Evolutionary conservation across 2,329 filamentous ascomycete genomes (phyloP), one percentile per base, ranked within the genome.

Genomic region (Xylaria digitata): DNA sequence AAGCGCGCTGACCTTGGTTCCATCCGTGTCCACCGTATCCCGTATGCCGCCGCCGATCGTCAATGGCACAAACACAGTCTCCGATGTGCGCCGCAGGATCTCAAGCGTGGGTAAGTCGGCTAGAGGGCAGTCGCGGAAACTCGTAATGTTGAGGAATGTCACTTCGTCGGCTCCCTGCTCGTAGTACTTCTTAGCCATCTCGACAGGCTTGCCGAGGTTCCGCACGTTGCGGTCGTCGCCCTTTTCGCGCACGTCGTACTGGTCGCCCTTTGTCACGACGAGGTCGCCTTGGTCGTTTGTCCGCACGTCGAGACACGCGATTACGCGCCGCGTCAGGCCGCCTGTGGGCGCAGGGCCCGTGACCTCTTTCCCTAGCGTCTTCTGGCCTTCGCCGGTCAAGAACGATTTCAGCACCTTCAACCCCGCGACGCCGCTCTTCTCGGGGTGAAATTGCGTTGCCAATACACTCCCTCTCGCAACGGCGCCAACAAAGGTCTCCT

Each of bases 171-270:
- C 94, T 66, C 96, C 96, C 81, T 97, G 93, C 76, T 96, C 91
- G 83, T 98, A 99, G 84, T 99, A 99, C 75, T 88, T 89, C 80
- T 89, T 89, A 8, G 96, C 96, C 87, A 99, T 92, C 71, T 97
- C 94, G 55, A 99, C 94, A 1, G 96, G 96, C 81, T 99, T 99
- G 71, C 96, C 96, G 3, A 99, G 86, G 79, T 99, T 99, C 70
- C 96, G 90, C 42, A 99, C 94, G 72, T 87, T 83, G 61, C 87
- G 84, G 64, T 84, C 83, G 15, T 82, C 84, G 23, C 84, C 83
- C 81, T 97, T 97, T 76, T 98, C 96, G 37, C 96, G 92, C 6
- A 99, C 96, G 76, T 99, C 96, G 82, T 99, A 99, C 80, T 98
- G 95, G 80, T 99, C 96, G 64, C 96, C 96, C 81, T 99, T 99